These are phyloP conservation scores for Cercospora zeae-maydis DNA, from an alignment of 2,329 filamentous ascomycete species.

Conservation along the genomic window DNA sequence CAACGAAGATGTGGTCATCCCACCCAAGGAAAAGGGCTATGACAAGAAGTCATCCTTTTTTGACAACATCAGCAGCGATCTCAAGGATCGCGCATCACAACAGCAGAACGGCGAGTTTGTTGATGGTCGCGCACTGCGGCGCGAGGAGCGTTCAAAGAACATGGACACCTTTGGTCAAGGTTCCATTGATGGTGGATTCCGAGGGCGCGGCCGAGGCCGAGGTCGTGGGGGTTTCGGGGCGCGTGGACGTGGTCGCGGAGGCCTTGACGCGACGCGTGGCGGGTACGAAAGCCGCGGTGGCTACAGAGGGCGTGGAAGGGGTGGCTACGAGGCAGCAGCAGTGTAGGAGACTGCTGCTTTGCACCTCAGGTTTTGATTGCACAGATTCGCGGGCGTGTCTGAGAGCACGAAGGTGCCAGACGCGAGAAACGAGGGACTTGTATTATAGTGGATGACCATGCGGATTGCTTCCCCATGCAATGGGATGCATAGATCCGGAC, in stretches of 20 bases:
- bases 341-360: constrained; percentile 10
- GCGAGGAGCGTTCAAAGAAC: constrained; percentile 90
- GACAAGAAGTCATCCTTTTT: constrained; percentile 92
- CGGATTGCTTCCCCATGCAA: background rate
- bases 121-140: constrained; percentile 83
- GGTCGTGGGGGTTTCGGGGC: constrained; percentile 56
- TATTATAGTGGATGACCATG: constrained; percentile 12
- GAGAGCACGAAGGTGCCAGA: background rate
- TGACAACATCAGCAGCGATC: constrained; percentile 94
- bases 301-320: constrained; percentile 22
- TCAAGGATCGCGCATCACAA: constrained; percentile 70
- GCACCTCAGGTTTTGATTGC: constrained; percentile 2
- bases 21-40: constrained; percentile 57
- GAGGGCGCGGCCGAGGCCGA: constrained; percentile 73
- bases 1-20: constrained; percentile 43
- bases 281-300: constrained; percentile 17
- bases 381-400: background rate
- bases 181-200: constrained; percentile 75
- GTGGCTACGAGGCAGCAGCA: constrained; percentile 21
- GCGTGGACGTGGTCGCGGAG: constrained; percentile 48
- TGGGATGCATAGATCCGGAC: background rate
- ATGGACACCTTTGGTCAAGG: constrained; percentile 97
- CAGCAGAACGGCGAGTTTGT: constrained; percentile 54
- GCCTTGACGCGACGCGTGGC: constrained; percentile 18
- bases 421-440: background rate